Base-by-base conservation (phyloP, 2,329 filamentous ascomycete genomes). In the Orbilia oligospora region DNA sequence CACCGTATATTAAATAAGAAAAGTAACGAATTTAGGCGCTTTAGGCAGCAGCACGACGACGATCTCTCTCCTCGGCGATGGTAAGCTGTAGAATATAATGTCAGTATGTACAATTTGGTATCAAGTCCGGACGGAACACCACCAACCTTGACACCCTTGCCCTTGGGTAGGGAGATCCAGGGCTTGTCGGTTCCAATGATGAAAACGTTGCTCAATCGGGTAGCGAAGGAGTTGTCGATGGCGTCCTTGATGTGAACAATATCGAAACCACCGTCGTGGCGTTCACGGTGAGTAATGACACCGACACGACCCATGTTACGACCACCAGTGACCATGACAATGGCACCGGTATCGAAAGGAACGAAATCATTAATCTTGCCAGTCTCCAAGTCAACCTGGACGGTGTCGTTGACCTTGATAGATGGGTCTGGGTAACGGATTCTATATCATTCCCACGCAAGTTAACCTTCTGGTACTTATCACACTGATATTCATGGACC, bases 271-370 rank as follows among this genome's bases (percentile, higher is more conserved):
- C 96, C 96, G 84, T 99, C 96, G 91, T 99, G 96, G 85, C 96
- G 93, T 91, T 99, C 96, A 90, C 96, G 95, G 91, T 99, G 94
- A 85, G 96, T 98, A 89, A 99, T 97, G 87, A 98, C 95, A 92
- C 96, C 96, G 85, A 99, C 95, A 95, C 96, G 96, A 87, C 96
- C 96, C 95, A 98, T 99, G 93, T 99, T 99, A 86, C 95, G 96
- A 91, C 96, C 96, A 91, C 96, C 96, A 84, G 96, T 99, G 85
- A 92, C 92, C 95, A 99, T 99, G 87, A 92, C 94, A 84, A 99
- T 94, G 86, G 93, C 92, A 88, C 95, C 96, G 85, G 94, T 97
- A 87, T 99, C 96, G 89, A 99, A 99, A 88, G 92, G 93, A 90
- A 98, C 94, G 89, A 92, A 98, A 88, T 99, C 96, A 84, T 89